Percentiles rank a stretch among this genome's conserved stretches.
Evolutionary conservation across 257 asterid genomes (phyloP).

Genomic region (Gynochthodes officinalis): DNA sequence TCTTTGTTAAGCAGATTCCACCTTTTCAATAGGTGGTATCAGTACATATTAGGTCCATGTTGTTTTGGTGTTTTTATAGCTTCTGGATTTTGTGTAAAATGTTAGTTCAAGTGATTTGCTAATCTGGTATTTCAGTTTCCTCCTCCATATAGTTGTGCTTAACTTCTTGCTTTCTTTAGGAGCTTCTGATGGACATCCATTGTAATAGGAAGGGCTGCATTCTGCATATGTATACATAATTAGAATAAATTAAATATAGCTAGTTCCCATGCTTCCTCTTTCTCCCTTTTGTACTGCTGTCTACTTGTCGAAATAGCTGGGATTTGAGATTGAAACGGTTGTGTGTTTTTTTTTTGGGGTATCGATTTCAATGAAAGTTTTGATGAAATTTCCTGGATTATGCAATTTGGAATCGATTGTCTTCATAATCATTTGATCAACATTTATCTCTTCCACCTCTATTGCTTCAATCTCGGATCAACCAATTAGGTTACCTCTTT

Average conservation of each 20-base stretch:
- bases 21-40: not conserved
- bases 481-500: not conserved
- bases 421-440: too few relatives aligned
- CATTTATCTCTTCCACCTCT: not conserved
- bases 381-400: not conserved
- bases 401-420: not conserved
- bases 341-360: not conserved
- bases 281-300: not conserved
- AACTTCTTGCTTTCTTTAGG: not conserved
- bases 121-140: not conserved
- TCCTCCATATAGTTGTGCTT: slow-evolving; percentile 4
- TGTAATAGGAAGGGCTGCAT: not conserved
- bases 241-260: not conserved
- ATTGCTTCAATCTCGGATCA: not conserved
- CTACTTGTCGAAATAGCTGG: not conserved
- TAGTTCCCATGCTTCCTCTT: not conserved
- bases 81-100: slow-evolving; percentile 4
- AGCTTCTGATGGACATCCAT: not conserved
- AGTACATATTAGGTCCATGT: slow-evolving; percentile 12
- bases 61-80: slow-evolving; percentile 14
- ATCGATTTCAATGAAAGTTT: not conserved
- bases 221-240: not conserved
- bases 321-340: not conserved
- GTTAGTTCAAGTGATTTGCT: not conserved
- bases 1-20: not conserved